phyloP scores from a whole-genome alignment of 345 rosid species.

The Acer yangbiense region DNA sequence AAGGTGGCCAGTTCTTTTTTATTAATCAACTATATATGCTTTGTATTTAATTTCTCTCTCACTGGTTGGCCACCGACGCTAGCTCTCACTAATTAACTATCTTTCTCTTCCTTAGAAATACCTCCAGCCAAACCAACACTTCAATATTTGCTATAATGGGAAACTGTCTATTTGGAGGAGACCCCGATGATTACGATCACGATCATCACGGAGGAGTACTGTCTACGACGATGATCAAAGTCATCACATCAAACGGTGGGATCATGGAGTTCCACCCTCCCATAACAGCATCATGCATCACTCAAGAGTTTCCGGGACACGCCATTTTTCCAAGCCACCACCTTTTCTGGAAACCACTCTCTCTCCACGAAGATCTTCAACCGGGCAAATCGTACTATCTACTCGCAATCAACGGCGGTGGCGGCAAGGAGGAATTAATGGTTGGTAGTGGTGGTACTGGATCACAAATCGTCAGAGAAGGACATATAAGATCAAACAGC shows the following conservation, averaged over 20 bases:
- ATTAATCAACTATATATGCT: neutral
- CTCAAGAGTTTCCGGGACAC: conserved; percentile 60
- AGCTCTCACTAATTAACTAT: no score
- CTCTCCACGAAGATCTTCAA: conserved; percentile 44
- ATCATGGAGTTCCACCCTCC: conserved; percentile 64
- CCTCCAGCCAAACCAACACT: neutral
- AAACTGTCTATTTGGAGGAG: conserved; percentile 80
- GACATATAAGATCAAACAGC: conserved; percentile 72
- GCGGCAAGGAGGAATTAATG: neutral
- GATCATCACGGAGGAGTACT: neutral
- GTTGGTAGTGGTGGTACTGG: neutral
- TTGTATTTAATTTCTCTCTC: neutral
- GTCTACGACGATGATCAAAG: conserved; percentile 35
- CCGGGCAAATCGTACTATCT: conserved; percentile 62
- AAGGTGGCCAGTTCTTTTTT: neutral
- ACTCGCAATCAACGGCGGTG: conserved; percentile 36
- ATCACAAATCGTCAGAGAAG: conserved; percentile 38
- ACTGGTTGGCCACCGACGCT: neutral
- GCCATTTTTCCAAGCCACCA: conserved; percentile 56
- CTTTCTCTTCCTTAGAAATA: conserved; percentile 13
- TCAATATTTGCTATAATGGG: conserved; percentile 45
- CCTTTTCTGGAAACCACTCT: conserved; percentile 55
- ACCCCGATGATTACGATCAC: conserved; percentile 22
- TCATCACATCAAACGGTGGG: conserved; percentile 58
- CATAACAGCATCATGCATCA: conserved; percentile 54